These are phyloP conservation scores for Lophiotrema nucula DNA, from an alignment of 495 filamentous ascomycete genomes.

Conservation along the genomic window DNA sequence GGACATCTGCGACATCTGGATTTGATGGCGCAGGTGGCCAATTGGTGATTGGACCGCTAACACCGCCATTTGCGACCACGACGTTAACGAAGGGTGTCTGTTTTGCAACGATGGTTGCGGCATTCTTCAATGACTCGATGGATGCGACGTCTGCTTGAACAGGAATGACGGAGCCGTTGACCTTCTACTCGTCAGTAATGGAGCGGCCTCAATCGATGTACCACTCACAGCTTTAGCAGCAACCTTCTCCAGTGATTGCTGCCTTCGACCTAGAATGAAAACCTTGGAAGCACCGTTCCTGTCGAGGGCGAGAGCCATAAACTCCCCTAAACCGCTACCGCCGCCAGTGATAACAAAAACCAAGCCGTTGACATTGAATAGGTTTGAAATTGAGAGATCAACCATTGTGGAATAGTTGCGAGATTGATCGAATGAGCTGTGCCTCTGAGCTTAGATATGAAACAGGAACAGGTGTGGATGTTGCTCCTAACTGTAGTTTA, in stretches of 20 bases:
- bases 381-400: slow-evolving; percentile 13
- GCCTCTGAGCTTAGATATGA: too few relatives aligned
- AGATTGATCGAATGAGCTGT: too few relatives aligned
- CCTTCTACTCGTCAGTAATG: neutral
- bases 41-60: slow-evolving; percentile 40
- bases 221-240: neutral
- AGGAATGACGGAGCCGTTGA: neutral
- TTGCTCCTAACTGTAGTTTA: too few relatives aligned
- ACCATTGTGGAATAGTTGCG: neutral
- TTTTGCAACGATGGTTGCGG: neutral
- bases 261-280: neutral
- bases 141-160: neutral
- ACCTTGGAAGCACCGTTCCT: slow-evolving; percentile 1
- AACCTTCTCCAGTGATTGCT: neutral
- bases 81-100: slow-evolving; percentile 1
- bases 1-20: neutral
- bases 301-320: neutral
- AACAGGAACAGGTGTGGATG: too few relatives aligned
- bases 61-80: neutral
- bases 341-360: slow-evolving; percentile 62
- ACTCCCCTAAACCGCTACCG: slow-evolving; percentile 40
- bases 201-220: neutral
- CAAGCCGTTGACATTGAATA: slow-evolving; percentile 59
- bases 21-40: slow-evolving; percentile 34
- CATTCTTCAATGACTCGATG: neutral